These are phyloP conservation scores for Diversispora eburnea DNA, from an alignment of 192 early-diverging fungal species.

Conservation along the genomic window DNA sequence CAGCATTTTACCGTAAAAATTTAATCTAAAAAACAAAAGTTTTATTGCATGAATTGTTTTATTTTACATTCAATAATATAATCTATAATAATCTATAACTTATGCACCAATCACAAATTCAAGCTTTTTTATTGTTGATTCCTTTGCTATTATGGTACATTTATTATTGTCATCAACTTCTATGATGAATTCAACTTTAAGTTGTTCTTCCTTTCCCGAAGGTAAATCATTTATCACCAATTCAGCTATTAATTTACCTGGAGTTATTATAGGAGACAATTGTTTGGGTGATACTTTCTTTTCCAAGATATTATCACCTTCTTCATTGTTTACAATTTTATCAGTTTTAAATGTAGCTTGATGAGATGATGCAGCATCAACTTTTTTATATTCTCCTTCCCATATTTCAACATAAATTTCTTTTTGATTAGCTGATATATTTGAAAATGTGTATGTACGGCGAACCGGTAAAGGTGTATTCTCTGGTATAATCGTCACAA, in stretches of 20 bases:
- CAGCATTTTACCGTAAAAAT: no score
- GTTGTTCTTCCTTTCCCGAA: conserved; percentile 44
- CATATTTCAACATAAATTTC: conserved; percentile 78
- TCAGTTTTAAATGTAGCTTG: conserved; percentile 29
- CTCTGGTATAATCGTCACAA: conserved; percentile 76
- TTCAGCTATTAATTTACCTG: conserved; percentile 62
- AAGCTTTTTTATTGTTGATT: conserved; percentile 47
- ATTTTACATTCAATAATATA: no score
- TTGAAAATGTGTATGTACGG: conserved; percentile 69
- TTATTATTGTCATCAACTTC: conserved; percentile 48
- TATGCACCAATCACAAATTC: neutral
- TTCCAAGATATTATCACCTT: conserved; percentile 54
- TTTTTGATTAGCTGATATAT: conserved; percentile 59
- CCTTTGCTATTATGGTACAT: conserved; percentile 48
- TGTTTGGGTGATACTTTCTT: conserved; percentile 46
- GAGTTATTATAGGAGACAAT: conserved; percentile 44
- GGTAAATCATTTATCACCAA: conserved; percentile 56
- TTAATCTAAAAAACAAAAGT: no score
- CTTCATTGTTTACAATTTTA: conserved; percentile 45
- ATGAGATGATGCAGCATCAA: conserved; percentile 28
- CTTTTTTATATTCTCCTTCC: conserved; percentile 44
- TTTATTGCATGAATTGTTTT: no score
- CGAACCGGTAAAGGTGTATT: conserved; percentile 83
- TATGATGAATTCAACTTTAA: conserved; percentile 49
- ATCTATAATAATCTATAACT: no score